Percentiles rank a stretch among this genome's conserved stretches.
phyloP scores from a whole-genome alignment of 768 basidiomycete genomes.

The Panellus pusillus region DNA sequence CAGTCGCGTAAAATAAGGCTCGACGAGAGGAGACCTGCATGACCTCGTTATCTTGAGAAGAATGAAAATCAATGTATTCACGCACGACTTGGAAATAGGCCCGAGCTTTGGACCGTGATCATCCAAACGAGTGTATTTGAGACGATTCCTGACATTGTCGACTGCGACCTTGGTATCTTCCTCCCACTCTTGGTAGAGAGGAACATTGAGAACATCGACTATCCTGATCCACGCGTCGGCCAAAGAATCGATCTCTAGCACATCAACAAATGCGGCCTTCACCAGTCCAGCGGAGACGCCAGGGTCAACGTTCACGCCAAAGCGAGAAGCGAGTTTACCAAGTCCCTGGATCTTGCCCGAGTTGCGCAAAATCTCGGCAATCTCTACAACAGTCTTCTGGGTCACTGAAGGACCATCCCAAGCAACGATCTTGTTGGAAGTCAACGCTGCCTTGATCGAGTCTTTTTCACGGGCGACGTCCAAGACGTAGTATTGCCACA shows the following conservation, averaged over 20 bases:
- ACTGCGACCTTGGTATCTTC: slow-evolving; percentile 76
- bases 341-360: slow-evolving; percentile 60
- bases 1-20: slow-evolving; percentile 90
- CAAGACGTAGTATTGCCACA: slow-evolving; percentile 96
- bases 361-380: slow-evolving; percentile 62
- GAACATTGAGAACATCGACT: slow-evolving; percentile 85
- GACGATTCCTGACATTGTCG: slow-evolving; percentile 70
- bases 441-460: slow-evolving; percentile 55
- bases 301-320: slow-evolving; percentile 63
- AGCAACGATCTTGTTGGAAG: slow-evolving; percentile 40
- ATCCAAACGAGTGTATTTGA: slow-evolving; percentile 82
- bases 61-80: slow-evolving; percentile 14
- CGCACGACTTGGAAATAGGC: slow-evolving; percentile 72
- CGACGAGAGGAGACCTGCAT: slow-evolving; percentile 77
- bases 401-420: slow-evolving; percentile 66
- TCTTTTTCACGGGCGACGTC: slow-evolving; percentile 67
- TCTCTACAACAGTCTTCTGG: slow-evolving; percentile 59
- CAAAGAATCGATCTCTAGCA: slow-evolving; percentile 50
- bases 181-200: slow-evolving; percentile 85
- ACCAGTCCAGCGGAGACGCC: slow-evolving; percentile 72
- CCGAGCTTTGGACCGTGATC: slow-evolving; percentile 82
- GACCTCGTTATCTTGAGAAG: slow-evolving; percentile 4
- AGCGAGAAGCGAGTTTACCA: slow-evolving; percentile 62
- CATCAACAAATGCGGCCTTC: slow-evolving; percentile 60
- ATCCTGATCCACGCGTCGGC: slow-evolving; percentile 74